Evolutionary conservation across 768 basidiomycete genomes (phyloP).

Genomic region (Kondoa subrosea): DNA sequence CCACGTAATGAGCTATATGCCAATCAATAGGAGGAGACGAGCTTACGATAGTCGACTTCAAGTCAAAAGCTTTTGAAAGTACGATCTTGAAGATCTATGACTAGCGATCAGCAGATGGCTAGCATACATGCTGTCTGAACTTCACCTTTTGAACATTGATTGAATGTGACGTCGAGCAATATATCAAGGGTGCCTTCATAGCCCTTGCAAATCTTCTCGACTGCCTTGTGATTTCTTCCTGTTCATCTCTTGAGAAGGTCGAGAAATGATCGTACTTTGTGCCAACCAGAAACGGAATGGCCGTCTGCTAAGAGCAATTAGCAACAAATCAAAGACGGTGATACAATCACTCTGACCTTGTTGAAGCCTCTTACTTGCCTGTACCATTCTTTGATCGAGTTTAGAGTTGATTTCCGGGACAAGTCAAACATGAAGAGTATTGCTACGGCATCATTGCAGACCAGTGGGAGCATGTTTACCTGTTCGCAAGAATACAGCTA

Average conservation of each 20-base stretch:
- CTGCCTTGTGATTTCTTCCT: slow-evolving; percentile 99
- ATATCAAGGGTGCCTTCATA: slow-evolving; percentile 99
- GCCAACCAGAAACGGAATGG: slow-evolving; percentile 94
- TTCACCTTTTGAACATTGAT: slow-evolving; percentile 98
- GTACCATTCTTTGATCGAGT: slow-evolving; percentile 99
- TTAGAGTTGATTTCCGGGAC: slow-evolving; percentile 87
- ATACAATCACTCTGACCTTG: slow-evolving; percentile 45
- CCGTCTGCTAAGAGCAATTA: slow-evolving; percentile 45
- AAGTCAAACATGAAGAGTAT: slow-evolving; percentile 99
- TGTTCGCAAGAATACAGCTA: neutral
- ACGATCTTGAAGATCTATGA: slow-evolving; percentile 79
- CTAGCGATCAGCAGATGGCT: neutral
- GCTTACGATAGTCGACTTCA: neutral
- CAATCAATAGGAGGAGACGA: slow-evolving; percentile 14
- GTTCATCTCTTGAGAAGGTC: slow-evolving; percentile 88
- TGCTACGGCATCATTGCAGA: slow-evolving; percentile 98
- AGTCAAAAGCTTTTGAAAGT: slow-evolving; percentile 46
- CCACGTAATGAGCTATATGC: slow-evolving; percentile 91
- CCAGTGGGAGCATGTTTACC: slow-evolving; percentile 81
- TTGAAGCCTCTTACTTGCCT: slow-evolving; percentile 97
- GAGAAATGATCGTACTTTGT: slow-evolving; percentile 97
- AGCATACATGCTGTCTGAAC: neutral
- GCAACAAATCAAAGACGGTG: neutral
- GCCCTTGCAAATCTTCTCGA: slow-evolving; percentile 96
- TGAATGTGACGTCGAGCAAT: slow-evolving; percentile 94